Percentiles rank a stretch among this genome's conserved stretches.
These are phyloP conservation scores for Sarocladium kiliense DNA, from an alignment of 2,329 filamentous ascomycete species.

Conservation along the genomic window DNA sequence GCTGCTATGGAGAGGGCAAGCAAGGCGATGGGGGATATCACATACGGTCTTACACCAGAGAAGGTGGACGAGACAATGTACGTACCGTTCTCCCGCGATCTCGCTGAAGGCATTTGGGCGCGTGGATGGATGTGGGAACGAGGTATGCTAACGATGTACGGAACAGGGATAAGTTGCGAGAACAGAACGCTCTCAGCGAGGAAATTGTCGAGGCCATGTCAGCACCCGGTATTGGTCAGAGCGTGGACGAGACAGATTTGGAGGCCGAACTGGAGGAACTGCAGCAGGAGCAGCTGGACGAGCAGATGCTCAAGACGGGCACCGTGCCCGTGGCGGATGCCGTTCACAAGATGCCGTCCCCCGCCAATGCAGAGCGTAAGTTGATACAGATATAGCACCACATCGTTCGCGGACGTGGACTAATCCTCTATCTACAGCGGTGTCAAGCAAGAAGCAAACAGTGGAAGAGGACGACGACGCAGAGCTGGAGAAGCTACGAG, in stretches of 20 bases:
- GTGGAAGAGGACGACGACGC: constrained; percentile 91
- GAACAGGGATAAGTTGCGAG: constrained; percentile 77
- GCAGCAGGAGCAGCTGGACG: constrained; percentile 89
- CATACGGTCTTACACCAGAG: constrained; percentile 83
- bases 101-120: not conserved
- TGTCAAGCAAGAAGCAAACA: constrained; percentile 33
- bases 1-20: constrained; percentile 90
- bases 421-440: constrained; percentile 17
- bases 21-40: constrained; percentile 87
- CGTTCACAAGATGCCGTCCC: constrained; percentile 70
- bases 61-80: constrained; percentile 96
- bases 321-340: constrained; percentile 76
- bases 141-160: constrained; percentile 4
- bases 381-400: constrained; percentile 19
- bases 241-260: constrained; percentile 79
- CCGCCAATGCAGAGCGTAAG: constrained; percentile 72
- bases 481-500: constrained; percentile 86
- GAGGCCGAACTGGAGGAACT: constrained; percentile 79
- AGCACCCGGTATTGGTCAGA: constrained; percentile 59
- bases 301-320: constrained; percentile 88
- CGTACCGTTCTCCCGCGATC: constrained; percentile 31
- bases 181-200: constrained; percentile 89
- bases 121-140: not conserved
- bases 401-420: constrained; percentile 10
- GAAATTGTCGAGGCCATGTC: constrained; percentile 88